phyloP scores from a whole-genome alignment of 768 basidiomycete genomes.

The Roridomyces roridus region DNA sequence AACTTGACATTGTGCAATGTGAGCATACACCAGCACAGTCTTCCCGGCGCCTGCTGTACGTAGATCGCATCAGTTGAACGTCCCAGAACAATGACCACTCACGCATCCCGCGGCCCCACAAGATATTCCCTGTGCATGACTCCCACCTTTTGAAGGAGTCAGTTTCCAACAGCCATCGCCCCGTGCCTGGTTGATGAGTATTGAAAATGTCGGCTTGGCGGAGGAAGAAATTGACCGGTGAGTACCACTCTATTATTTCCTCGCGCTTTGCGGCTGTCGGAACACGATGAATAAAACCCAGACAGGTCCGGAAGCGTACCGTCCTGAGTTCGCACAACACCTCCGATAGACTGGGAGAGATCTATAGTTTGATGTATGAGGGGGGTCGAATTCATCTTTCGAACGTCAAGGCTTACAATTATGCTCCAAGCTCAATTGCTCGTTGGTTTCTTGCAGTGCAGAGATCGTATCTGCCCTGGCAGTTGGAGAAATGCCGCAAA shows the following conservation, averaged over 20 bases:
- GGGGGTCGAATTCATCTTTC: too few relatives aligned
- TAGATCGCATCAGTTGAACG: neutral
- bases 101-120: conserved; percentile 1
- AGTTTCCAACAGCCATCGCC: neutral
- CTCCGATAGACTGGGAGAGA: too few relatives aligned
- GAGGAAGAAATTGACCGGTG: conserved; percentile 1
- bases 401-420: too few relatives aligned
- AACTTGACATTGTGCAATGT: neutral
- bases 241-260: neutral
- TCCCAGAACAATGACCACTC: neutral
- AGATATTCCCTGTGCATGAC: neutral
- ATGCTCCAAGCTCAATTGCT: too few relatives aligned
- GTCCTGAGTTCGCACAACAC: too few relatives aligned
- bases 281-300: neutral
- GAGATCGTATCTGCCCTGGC: too few relatives aligned
- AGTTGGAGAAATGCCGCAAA: too few relatives aligned
- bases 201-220: neutral
- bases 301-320: too few relatives aligned
- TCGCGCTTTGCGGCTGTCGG: neutral
- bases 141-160: neutral
- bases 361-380: too few relatives aligned
- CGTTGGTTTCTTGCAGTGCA: too few relatives aligned
- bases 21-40: conserved; percentile 1
- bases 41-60: conserved; percentile 2
- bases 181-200: neutral